Base-by-base conservation (phyloP, 192 early-diverging fungal genomes). In the Gryganskiella cystojenkinii region DNA sequence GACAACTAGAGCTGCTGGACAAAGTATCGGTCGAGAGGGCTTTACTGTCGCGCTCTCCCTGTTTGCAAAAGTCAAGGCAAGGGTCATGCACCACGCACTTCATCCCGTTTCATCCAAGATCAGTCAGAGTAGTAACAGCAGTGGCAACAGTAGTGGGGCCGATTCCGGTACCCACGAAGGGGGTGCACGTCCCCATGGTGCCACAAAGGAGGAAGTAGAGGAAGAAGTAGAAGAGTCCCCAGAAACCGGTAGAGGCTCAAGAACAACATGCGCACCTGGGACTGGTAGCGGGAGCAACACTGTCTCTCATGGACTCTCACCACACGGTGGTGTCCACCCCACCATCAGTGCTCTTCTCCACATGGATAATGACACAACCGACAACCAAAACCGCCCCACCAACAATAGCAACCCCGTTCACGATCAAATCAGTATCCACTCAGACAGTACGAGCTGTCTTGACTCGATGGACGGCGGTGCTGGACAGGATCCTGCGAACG, bases 1-100 rank as follows among this genome's bases (percentile, higher is more conserved):
- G 30, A 31, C 28, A n/a, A 20, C n/a, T n/a, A n/a, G n/a, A n/a
- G n/a, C n/a, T n/a, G n/a, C n/a, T n/a, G n/a, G n/a, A n/a, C n/a
- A n/a, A n/a, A n/a, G n/a, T n/a, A n/a, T n/a, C n/a, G n/a, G 17
- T 20, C 65, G 65, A 14, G 65, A 76, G 42, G 64, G 65, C 24
- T 76, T 68, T 50, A 67, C 72, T 52, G 58, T 76, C 20, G 17
- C 65, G 20, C 30, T 33, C 59, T 67, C 72, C 34, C 53, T 76
- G 44, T 56, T 67, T 44, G 65, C 59, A 33, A 76, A 68, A 44
- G 64, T 76, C 46, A 76, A 67, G 50, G 58, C 57, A 19, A 58
- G 54, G 24, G 65, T 56, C n/a, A 10, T 61, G 24, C 51, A 62
- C 19, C 28, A 67, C 24, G 61, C 34, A 22, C 51, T 60, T 45